These are phyloP conservation scores for Nakazawaea peltata DNA, from an alignment of 805 yeast species.

Conservation along the genomic window DNA sequence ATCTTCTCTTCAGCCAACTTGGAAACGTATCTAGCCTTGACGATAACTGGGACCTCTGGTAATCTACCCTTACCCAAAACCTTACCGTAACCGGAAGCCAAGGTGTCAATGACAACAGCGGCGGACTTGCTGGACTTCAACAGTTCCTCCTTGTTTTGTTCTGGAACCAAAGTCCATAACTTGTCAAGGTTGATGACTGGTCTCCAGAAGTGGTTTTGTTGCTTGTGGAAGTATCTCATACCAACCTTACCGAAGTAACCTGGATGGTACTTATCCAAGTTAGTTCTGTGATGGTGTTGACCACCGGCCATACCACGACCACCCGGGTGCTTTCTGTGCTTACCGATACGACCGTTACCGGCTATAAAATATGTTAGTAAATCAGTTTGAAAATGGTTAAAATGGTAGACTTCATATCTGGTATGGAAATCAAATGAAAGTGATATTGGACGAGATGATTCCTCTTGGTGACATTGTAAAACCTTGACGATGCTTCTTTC, in stretches of 20 bases:
- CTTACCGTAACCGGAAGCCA: constrained; percentile 99
- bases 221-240: constrained; percentile 99
- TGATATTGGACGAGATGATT: no score
- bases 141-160: constrained; percentile 91
- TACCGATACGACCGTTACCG: constrained; percentile 99
- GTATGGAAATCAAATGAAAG: no score
- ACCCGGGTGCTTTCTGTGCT: constrained; percentile 99
- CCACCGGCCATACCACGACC: constrained; percentile 99
- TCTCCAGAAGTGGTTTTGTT: constrained; percentile 91
- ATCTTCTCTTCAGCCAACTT: constrained; percentile 99
- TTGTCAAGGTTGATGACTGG: constrained; percentile 98
- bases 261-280: constrained; percentile 99
- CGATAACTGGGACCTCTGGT: constrained; percentile 97
- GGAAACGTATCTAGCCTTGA: constrained; percentile 98
- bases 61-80: constrained; percentile 98
- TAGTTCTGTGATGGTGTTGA: constrained; percentile 99
- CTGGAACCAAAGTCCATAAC: constrained; percentile 95
- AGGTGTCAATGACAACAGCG: constrained; percentile 97
- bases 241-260: constrained; percentile 99
- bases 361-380: constrained; percentile 39
- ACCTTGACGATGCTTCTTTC: no score
- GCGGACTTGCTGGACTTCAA: constrained; percentile 74
- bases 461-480: no score
- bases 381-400: no score
- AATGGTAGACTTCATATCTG: no score